Percentiles rank a stretch among this genome's conserved stretches.
Conservation (phyloP, 179 eudicot species). For the Actinidia arguta region DNA sequence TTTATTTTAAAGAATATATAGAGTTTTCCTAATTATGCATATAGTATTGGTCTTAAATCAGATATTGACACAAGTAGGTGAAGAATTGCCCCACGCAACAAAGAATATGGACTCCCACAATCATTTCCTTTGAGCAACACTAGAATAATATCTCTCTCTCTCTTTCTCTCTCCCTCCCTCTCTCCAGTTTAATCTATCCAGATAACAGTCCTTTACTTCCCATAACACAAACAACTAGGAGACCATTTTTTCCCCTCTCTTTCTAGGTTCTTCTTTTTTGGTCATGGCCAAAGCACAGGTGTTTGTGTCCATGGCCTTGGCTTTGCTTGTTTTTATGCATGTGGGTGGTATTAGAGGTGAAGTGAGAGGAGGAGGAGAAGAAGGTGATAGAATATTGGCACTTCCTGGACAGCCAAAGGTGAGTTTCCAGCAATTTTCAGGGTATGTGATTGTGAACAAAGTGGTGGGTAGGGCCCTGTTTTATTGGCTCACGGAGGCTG, state of each 20-base stretch:
- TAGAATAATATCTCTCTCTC: not conserved
- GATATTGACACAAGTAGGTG: not conserved
- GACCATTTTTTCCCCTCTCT: not conserved
- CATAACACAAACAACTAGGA: slow-evolving; percentile 18
- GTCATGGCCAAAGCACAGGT: slow-evolving; percentile 16
- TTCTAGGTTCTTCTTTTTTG: slow-evolving; percentile 7
- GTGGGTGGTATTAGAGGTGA: not conserved
- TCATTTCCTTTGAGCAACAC: slow-evolving; percentile 1
- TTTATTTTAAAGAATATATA: not conserved
- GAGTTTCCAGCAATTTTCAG: slow-evolving; percentile 74
- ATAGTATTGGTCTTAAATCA: no score
- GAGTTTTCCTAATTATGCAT: no score
- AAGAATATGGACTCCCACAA: not conserved
- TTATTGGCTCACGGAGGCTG: slow-evolving; percentile 92
- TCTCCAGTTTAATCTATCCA: slow-evolving; percentile 14
- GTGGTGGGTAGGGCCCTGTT: slow-evolving; percentile 79
- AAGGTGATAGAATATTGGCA: slow-evolving; percentile 57
- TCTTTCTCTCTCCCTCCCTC: slow-evolving; percentile 23
- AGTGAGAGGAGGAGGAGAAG: slow-evolving; percentile 39
- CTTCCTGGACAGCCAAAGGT: slow-evolving; percentile 93
- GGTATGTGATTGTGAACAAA: slow-evolving; percentile 78
- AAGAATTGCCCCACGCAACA: not conserved
- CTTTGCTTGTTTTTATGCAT: slow-evolving; percentile 13
- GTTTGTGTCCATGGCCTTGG: slow-evolving; percentile 9
- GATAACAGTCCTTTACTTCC: not conserved